Evolutionary conservation across 208 protist species (phyloP).

Genomic region (Trypanosoma vivax): DNA sequence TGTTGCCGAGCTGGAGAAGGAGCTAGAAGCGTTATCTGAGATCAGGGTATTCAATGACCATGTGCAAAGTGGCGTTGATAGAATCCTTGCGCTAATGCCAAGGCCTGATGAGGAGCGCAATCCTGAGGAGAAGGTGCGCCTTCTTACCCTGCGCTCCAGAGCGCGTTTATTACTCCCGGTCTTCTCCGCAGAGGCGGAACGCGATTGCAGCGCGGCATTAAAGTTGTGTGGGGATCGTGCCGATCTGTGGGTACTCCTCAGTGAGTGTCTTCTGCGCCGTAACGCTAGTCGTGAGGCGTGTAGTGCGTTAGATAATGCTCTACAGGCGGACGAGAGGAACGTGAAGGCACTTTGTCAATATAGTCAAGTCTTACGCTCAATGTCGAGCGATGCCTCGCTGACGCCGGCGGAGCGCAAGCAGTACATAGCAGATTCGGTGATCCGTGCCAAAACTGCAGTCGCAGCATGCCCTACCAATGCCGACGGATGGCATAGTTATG

Average conservation of each 20-base stretch:
- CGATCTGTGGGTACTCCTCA: slow-evolving; percentile 70
- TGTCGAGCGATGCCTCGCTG: slow-evolving; percentile 44
- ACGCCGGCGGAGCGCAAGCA: slow-evolving; percentile 31
- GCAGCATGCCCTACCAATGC: slow-evolving; percentile 31
- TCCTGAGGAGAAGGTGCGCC: slow-evolving; percentile 41
- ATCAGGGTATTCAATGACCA: slow-evolving; percentile 58
- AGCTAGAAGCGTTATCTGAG: slow-evolving; percentile 37
- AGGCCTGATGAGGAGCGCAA: slow-evolving; percentile 38
- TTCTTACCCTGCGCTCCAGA: slow-evolving; percentile 57
- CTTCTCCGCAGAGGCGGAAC: slow-evolving; percentile 72
- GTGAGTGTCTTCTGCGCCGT: slow-evolving; percentile 67
- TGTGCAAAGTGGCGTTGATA: slow-evolving; percentile 38
- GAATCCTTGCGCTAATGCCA: slow-evolving; percentile 38
- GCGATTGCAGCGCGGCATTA: slow-evolving; percentile 59
- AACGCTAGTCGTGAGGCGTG: slow-evolving; percentile 71
- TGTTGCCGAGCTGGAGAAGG: slow-evolving; percentile 44
- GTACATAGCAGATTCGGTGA: slow-evolving; percentile 48
- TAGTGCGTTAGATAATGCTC: slow-evolving; percentile 64
- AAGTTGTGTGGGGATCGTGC: slow-evolving; percentile 48
- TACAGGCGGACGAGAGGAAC: slow-evolving; percentile 34
- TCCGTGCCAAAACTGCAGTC: slow-evolving; percentile 55
- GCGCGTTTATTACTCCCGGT: slow-evolving; percentile 50
- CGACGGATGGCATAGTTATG: slow-evolving; percentile 65
- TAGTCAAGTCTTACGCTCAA: slow-evolving; percentile 73
- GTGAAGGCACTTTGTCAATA: slow-evolving; percentile 69